Conservation (phyloP, 2,329 filamentous ascomycete species). For the Cyphellophora attinorum region DNA sequence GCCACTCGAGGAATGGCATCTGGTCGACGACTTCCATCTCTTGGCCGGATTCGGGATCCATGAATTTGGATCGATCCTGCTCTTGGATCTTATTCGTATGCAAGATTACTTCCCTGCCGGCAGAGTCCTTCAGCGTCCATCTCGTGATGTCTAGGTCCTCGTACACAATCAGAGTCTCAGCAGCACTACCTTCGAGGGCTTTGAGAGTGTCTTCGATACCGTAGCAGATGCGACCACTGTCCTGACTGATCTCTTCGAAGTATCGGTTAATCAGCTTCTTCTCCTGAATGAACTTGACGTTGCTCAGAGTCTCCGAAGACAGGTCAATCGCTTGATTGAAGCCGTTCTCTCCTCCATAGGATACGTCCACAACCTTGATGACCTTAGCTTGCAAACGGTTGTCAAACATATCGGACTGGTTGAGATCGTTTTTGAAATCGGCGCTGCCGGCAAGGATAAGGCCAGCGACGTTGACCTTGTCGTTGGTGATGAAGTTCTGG, state of each 20-base stretch:
- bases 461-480: conserved; percentile 97
- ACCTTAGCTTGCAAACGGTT: conserved; percentile 84
- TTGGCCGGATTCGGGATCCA: conserved; percentile 90
- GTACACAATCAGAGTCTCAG: conserved; percentile 89
- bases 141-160: conserved; percentile 94
- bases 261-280: conserved; percentile 99
- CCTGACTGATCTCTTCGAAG: conserved; percentile 98
- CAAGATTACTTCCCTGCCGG: conserved; percentile 62
- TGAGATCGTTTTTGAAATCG: conserved; percentile 99
- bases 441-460: conserved; percentile 92
- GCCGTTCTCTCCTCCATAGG: conserved; percentile 96
- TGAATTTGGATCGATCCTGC: conserved; percentile 69
- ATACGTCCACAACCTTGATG: conserved; percentile 98
- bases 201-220: conserved; percentile 96
- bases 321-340: conserved; percentile 99
- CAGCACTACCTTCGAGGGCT: conserved; percentile 88
- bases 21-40: conserved; percentile 93
- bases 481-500: conserved; percentile 96
- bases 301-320: conserved; percentile 87
- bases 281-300: conserved; percentile 99
- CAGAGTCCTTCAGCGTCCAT: conserved; percentile 76
- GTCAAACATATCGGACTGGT: conserved; percentile 96
- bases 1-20: conserved; percentile 96
- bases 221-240: conserved; percentile 94
- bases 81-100: conserved; percentile 87